Percentiles rank a stretch among this genome's conserved stretches.
These are phyloP conservation scores for Pseudogymnoascus sp. DNA, from an alignment of 2,329 filamentous ascomycete genomes.

Conservation along the genomic window DNA sequence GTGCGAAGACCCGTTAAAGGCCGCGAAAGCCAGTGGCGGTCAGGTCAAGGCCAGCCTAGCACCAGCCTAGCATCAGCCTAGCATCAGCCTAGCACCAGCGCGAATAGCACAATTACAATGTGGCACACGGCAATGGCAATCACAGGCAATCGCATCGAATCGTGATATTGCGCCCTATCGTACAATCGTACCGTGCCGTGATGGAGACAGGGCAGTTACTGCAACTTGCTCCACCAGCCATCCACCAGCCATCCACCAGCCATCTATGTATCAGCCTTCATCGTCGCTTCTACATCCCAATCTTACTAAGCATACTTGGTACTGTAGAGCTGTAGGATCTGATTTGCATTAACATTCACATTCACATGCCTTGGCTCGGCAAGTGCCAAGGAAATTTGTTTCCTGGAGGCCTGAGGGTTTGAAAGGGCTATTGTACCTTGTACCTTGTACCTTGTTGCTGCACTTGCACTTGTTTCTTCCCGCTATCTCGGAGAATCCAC, in stretches of 20 bases:
- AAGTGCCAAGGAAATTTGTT: neutral
- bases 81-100: neutral
- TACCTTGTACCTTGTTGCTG: neutral
- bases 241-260: neutral
- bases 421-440: neutral
- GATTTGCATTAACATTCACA: neutral
- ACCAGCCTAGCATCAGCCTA: neutral
- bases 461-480: neutral
- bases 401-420: neutral
- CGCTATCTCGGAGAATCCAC: neutral
- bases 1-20: neutral
- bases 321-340: neutral
- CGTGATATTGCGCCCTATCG: neutral
- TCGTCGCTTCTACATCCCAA: neutral
- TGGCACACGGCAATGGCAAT: neutral
- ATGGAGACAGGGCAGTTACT: neutral
- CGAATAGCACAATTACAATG: neutral
- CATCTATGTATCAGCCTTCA: neutral
- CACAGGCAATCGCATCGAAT: too few relatives aligned
- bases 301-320: neutral
- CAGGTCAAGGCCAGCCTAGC: neutral
- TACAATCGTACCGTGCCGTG: neutral
- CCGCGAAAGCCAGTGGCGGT: neutral
- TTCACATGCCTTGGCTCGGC: conserved; percentile 2
- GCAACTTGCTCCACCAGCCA: neutral